Evolutionary conservation across 345 rosid genomes (phyloP), one percentile per base, ranked within the genome.

Genomic region (Raphanus sativus): DNA sequence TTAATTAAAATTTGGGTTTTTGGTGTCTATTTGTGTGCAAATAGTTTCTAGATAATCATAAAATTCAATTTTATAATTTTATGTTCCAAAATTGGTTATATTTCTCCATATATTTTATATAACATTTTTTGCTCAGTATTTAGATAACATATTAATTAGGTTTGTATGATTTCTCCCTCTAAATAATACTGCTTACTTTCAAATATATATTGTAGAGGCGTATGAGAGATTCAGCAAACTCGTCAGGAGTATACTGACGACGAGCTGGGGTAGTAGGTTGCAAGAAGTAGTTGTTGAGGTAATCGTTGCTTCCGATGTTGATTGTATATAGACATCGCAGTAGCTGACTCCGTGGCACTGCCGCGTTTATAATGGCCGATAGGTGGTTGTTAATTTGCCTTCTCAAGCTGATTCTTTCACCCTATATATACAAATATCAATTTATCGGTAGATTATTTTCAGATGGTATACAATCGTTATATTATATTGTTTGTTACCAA

Each of bases 201-300:
- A 82, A n/a, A 33, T 77, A 80, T 5, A 56, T 0, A 40, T 66
- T 65, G 67, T 76, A 80, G 50, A 8, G 68, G 2, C 4, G 2
- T n/a, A 77, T 58, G 33, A 85, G 86, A 30, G 58, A 62, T 8
- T 0, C 8, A 16, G 88, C 86, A 34, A 36, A 85, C 24, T 77
- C 71, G 0, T 71, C 75, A 24, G 76, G 79, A 40, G 52, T 79
- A 61, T 25, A 83, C 28, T 6, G 10, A 16, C 5, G 77, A 29
- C 75, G 54, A 42, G 76, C 42, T 0, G 12, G 0, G 4, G 85
- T 76, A 30, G 45, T 38, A 48, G 75, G 32, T 10, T 83, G 84
- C 78, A 81, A 25, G 81, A 88, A 88, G 73, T 86, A 88, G 77
- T 88, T 83, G 82, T 83, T 85, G 38, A 86, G 69, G 65, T 86